Percentiles rank a stretch among this genome's conserved stretches.
These are phyloP conservation scores for Candida nemodendra DNA, from an alignment of 805 yeast species.

Conservation along the genomic window DNA sequence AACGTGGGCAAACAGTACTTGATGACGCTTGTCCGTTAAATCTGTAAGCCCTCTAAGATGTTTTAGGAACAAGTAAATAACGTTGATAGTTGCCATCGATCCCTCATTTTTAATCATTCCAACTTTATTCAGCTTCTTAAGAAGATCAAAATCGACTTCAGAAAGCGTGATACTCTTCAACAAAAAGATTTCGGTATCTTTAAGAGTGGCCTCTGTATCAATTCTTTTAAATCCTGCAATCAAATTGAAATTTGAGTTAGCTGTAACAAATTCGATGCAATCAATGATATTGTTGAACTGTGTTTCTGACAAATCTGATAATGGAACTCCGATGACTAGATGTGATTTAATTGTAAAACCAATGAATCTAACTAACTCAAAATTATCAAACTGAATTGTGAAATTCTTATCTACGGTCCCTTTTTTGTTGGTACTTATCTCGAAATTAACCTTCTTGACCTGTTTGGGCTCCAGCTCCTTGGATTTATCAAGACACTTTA, in stretches of 20 bases:
- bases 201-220: conserved; percentile 8
- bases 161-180: conserved; percentile 19
- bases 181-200: conserved; percentile 14
- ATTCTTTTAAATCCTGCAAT: conserved; percentile 8
- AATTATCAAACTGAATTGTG: conserved; percentile 11
- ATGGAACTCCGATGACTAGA: conserved; percentile 39
- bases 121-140: conserved; percentile 17
- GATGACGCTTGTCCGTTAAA: conserved; percentile 15
- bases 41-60: conserved; percentile 17
- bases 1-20: conserved; percentile 16
- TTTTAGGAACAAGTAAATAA: conserved; percentile 29
- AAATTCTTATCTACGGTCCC: conserved; percentile 20
- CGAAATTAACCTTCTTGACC: conserved; percentile 25
- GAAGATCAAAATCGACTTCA: conserved; percentile 9
- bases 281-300: conserved; percentile 24
- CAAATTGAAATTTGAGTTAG: conserved; percentile 10
- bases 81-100: conserved; percentile 20
- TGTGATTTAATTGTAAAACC: conserved; percentile 22
- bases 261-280: conserved; percentile 22
- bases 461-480: conserved; percentile 29
- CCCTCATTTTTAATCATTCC: conserved; percentile 25
- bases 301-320: conserved; percentile 23
- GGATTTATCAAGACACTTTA: conserved; percentile 15
- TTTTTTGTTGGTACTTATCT: conserved; percentile 11
- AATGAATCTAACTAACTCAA: conserved; percentile 17